Evolutionary conservation across 2,329 filamentous ascomycete genomes (phyloP).

Genomic region (Colletotrichum tropicale): DNA sequence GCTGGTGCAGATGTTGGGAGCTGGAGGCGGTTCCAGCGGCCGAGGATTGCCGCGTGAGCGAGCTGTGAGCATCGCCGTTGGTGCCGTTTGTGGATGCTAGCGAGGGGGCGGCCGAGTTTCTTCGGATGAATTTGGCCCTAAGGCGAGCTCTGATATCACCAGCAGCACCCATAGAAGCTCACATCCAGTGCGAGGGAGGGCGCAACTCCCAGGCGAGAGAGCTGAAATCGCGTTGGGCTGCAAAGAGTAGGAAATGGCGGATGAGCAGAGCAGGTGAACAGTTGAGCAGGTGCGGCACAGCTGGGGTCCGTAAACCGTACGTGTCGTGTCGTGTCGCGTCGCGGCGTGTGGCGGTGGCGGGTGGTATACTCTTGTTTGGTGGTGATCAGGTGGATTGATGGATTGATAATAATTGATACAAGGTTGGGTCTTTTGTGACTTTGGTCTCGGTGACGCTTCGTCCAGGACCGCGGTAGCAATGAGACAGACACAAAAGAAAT

Average conservation of each 20-base stretch:
- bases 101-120: slow-evolving; percentile 43
- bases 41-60: slow-evolving; percentile 22
- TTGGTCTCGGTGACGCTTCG: not conserved
- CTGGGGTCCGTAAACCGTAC: not conserved
- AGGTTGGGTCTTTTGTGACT: not conserved
- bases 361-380: not conserved
- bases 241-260: not conserved
- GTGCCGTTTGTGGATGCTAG: slow-evolving; percentile 38
- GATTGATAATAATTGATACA: not conserved
- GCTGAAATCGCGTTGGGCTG: not conserved
- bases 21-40: slow-evolving; percentile 15
- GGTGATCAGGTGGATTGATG: not conserved
- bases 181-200: not conserved
- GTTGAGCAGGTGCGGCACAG: not conserved
- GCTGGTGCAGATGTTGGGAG: slow-evolving; percentile 8
- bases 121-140: slow-evolving; percentile 49
- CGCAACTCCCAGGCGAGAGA: not conserved
- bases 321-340: not conserved
- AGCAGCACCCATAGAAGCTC: slow-evolving; percentile 27
- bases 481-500: not conserved
- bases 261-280: not conserved
- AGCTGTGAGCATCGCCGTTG: slow-evolving; percentile 27
- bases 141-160: slow-evolving; percentile 50
- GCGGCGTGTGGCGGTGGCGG: not conserved
- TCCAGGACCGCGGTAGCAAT: not conserved